Evolutionary conservation across 345 rosid genomes (phyloP).

Genomic region (Citrus cavaleriei): DNA sequence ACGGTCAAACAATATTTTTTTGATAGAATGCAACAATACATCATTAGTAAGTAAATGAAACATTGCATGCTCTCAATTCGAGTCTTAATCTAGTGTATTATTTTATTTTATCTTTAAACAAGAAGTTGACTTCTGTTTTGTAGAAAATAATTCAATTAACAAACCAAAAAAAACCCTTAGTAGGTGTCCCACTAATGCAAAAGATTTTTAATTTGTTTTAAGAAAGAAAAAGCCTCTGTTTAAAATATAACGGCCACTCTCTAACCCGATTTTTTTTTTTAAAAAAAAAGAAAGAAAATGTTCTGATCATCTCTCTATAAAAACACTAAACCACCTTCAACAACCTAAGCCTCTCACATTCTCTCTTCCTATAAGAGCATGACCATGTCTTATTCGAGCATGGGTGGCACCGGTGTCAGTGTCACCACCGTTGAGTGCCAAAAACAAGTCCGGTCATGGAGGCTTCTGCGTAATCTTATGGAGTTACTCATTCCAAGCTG

Average conservation of each 20-base stretch:
- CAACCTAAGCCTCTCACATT: constrained; percentile 15
- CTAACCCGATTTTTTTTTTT: too few relatives aligned
- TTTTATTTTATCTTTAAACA: neutral
- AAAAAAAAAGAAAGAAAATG: too few relatives aligned
- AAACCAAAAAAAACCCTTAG: neutral
- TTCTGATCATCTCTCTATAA: constrained; percentile 2
- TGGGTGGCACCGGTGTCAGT: constrained; percentile 31
- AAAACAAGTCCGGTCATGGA: constrained; percentile 78
- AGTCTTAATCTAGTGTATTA: neutral
- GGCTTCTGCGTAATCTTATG: constrained; percentile 52
- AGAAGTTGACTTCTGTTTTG: neutral
- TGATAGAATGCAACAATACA: neutral
- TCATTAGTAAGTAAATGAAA: neutral
- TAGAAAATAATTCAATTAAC: neutral
- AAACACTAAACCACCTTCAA: constrained; percentile 9
- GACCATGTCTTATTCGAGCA: constrained; percentile 36
- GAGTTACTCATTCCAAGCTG: constrained; percentile 63
- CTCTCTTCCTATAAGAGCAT: neutral
- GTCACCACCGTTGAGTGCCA: constrained; percentile 69
- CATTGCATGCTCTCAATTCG: neutral
- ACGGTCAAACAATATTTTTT: neutral
- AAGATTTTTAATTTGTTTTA: too few relatives aligned
- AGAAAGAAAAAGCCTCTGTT: too few relatives aligned
- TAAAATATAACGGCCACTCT: too few relatives aligned
- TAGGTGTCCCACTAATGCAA: neutral